A percentile compares a stretch with the other conserved stretches of the same genome.
These are phyloP conservation scores for Hericium alpestre DNA, from an alignment of 768 basidiomycete species.

Conservation along the genomic window DNA sequence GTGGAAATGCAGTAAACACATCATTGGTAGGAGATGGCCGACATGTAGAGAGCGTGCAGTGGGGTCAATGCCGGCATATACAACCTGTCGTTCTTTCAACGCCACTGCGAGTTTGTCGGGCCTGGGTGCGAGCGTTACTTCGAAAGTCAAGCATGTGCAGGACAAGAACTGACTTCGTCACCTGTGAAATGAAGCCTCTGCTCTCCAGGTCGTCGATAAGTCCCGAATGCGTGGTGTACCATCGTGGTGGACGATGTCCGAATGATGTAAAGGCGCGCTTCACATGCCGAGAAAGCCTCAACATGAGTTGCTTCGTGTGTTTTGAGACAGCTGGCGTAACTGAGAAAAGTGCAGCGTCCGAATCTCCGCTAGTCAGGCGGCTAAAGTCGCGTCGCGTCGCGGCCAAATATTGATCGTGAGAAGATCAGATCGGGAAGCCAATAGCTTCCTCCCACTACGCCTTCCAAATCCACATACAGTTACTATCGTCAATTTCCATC, in stretches of 20 bases:
- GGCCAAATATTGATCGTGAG: background rate
- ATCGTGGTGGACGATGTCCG: background rate
- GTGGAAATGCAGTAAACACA: conserved; percentile 82
- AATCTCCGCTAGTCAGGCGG: background rate
- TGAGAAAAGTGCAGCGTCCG: background rate
- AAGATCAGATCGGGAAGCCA: background rate
- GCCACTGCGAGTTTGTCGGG: conserved; percentile 9
- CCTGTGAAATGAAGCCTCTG: conserved; percentile 12
- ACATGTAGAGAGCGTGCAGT: conserved; percentile 85
- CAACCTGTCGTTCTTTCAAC: conserved; percentile 28
- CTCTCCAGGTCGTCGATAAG: conserved; percentile 6
- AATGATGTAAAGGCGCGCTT: background rate
- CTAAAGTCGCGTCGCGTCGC: background rate
- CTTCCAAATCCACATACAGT: background rate
- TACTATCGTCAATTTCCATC: too few species aligned
- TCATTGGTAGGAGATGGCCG: conserved; percentile 84
- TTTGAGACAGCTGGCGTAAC: too few species aligned
- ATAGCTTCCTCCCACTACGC: background rate
- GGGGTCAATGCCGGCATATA: conserved; percentile 90
- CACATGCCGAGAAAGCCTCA: background rate
- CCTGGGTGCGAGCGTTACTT: background rate
- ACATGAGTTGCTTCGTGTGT: background rate
- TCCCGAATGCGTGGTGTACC: background rate
- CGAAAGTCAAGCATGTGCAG: background rate
- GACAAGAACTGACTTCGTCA: conserved; percentile 9